Base-by-base conservation (phyloP, 345 rosid species). In the Isatis tinctoria region DNA sequence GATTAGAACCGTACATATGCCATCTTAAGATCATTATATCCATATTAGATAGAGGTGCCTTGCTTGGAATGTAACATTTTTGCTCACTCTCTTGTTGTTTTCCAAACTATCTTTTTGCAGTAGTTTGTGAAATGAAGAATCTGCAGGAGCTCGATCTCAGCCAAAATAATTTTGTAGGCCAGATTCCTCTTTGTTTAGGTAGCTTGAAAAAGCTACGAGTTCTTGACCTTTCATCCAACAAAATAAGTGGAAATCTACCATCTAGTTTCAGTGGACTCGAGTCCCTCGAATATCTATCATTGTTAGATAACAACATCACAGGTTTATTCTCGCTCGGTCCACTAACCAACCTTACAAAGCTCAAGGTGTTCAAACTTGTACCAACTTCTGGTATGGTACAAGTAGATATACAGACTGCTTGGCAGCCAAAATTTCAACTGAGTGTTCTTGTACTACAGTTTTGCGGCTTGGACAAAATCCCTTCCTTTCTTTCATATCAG, bases 321-420 rank as follows among this genome's bases (percentile, higher is more conserved):
- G 30, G 80, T 28, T 20, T 48, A 8, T 51, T 73, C 35, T 67
- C 69, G 0, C 32, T 72, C 2, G 16, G 11, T 37, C 30, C 35
- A 18, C 45, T 78, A 6, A 14, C 64, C 45, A 78, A 72, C 58
- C 81, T 65, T n/a, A 47, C 74, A 16, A 72, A 51, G 20, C 77
- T 78, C 43, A 62, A 52, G 65, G 74, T 78, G 20, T 10, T 78
- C 1, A 40, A 68, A 60, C 24, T 68, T n/a, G 32, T 58, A 30
- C 30, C 74, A 16, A 52, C 13, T 39, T 51, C 69, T 1, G 22
- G 12, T 53, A 30, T 1, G 16, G 0, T 75, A 37, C 48, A 61
- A 39, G 65, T 69, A 3, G 40, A 69, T 11, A 32, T 12, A 11
- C 35, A 53, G 4, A 36, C 22, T 61, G 18, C 0, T 0, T 60